phyloP scores from a whole-genome alignment of 345 rosid genomes.

The Pugionium dolabratum region DNA sequence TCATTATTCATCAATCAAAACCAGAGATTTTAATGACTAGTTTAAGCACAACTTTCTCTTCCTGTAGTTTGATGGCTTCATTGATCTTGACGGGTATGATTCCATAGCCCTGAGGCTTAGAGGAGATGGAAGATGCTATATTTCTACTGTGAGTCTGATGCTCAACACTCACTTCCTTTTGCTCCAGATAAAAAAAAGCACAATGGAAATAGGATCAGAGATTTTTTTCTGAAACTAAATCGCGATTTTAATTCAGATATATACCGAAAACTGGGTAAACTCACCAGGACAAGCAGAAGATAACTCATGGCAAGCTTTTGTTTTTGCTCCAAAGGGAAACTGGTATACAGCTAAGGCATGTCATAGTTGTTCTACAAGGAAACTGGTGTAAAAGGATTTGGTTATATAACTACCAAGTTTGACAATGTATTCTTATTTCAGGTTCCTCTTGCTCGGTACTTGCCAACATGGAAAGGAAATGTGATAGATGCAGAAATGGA shows the following conservation, averaged over 20 bases:
- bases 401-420: too few species aligned
- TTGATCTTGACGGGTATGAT: conserved; percentile 87
- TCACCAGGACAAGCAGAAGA: conserved; percentile 89
- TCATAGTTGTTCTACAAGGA: not conserved
- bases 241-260: conserved; percentile 52
- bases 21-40: too few species aligned
- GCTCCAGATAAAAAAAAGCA: not conserved
- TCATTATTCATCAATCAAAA: too few species aligned
- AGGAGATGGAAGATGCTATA: conserved; percentile 94
- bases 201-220: not conserved
- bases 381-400: too few species aligned
- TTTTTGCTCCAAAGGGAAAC: conserved; percentile 70
- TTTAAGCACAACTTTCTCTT: not conserved
- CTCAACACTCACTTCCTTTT: conserved; percentile 6
- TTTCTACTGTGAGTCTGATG: conserved; percentile 70
- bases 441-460: too few species aligned
- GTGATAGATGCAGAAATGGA: too few species aligned
- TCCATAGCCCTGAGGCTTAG: conserved; percentile 74
- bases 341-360: conserved; percentile 84
- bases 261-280: conserved; percentile 95
- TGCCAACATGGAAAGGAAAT: too few species aligned
- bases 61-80: conserved; percentile 83
- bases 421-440: too few species aligned
- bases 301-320: conserved; percentile 97
- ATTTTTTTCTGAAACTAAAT: conserved; percentile 9